Base-by-base conservation (phyloP, 2,329 filamentous ascomycete genomes). In the Penicillium sclerotigenum region DNA sequence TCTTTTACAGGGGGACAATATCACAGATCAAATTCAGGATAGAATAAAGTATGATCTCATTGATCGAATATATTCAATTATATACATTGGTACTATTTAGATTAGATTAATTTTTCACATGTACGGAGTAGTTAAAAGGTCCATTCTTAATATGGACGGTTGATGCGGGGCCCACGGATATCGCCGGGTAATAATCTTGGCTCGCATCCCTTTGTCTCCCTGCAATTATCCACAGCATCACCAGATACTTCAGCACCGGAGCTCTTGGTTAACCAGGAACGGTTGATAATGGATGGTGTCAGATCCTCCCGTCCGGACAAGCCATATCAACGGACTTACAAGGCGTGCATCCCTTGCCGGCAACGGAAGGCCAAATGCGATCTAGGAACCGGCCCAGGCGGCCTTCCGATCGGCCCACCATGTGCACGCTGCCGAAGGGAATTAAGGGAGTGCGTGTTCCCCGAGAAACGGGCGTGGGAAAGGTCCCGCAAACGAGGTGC, bases 281-380 rank as follows among this genome's bases (percentile, higher is more conserved):
- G 56, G 54, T 57, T 65, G 54, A 64, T 22, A 42, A 66, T 66
- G 64, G 61, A 65, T 55, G 60, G 56, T 47, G 58, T 60, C 47
- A 64, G 64, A 47, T 57, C 64, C 59, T 50, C 61, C 53, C 62
- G 62, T 52, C 65, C 60, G 70, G 77, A 68, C 51, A 69, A 68
- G 48, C 63, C 65, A 49, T 80, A 79, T 65, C 77, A 81, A 67
- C 79, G 79, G 58, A 79, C 79, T 36, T 82, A 82, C 75, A 81
- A 82, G 67, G 80, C 80, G 22, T 82, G 80, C 65, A 76, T 81
- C 55, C 76, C 79, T 55, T 82, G 79, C 62, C 78, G 79, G 48
- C 76, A 80, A 61, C 73, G 79, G 50, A 82, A 81, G 68, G 78
- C 79, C 48, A 81, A 79, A 68, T 82, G 80, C 60, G 79, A 81